These are phyloP conservation scores for Raffaelea deltoideospora DNA, from an alignment of 2,329 filamentous ascomycete species.

Conservation along the genomic window DNA sequence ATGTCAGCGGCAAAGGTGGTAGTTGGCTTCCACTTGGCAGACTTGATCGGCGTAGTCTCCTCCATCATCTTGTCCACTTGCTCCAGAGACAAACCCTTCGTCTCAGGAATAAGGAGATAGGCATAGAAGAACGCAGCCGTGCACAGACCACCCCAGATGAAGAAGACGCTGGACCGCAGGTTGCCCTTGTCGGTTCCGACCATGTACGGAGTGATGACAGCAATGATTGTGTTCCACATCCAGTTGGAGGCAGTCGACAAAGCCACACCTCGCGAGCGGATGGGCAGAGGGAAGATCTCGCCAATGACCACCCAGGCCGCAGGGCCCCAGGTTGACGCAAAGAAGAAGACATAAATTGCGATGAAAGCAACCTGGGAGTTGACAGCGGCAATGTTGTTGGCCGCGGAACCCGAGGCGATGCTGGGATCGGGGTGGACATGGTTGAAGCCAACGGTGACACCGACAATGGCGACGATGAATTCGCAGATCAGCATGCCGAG, in stretches of 20 bases:
- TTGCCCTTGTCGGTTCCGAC: conserved; percentile 45
- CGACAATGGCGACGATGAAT: conserved; percentile 70
- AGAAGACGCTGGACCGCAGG: conserved; percentile 56
- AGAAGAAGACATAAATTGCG: conserved; percentile 86
- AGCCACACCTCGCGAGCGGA: conserved; percentile 74
- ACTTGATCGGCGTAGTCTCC: conserved; percentile 65
- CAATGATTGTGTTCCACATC: conserved; percentile 61
- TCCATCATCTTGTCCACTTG: conserved; percentile 82
- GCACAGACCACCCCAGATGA: conserved; percentile 60
- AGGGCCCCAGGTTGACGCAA: conserved; percentile 78
- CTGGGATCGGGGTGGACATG: conserved; percentile 29
- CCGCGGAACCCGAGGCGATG: conserved; percentile 22
- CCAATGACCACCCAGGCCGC: conserved; percentile 71
- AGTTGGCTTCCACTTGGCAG: conserved; percentile 59
- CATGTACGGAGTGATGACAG: conserved; percentile 42
- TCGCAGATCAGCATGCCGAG: conserved; percentile 74
- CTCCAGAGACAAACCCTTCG: conserved; percentile 62
- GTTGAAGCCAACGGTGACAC: conserved; percentile 44
- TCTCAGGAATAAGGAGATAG: conserved; percentile 62
- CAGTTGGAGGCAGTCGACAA: conserved; percentile 83
- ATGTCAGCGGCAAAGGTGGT: conserved; percentile 44
- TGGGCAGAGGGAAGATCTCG: conserved; percentile 80
- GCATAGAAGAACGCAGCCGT: conserved; percentile 43
- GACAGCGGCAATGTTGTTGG: conserved; percentile 40
- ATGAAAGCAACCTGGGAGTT: conserved; percentile 74